Percentiles rank a stretch among this genome's conserved stretches.
These are phyloP conservation scores for Aureoboletus auriporus DNA, from an alignment of 768 basidiomycete genomes.

Conservation along the genomic window DNA sequence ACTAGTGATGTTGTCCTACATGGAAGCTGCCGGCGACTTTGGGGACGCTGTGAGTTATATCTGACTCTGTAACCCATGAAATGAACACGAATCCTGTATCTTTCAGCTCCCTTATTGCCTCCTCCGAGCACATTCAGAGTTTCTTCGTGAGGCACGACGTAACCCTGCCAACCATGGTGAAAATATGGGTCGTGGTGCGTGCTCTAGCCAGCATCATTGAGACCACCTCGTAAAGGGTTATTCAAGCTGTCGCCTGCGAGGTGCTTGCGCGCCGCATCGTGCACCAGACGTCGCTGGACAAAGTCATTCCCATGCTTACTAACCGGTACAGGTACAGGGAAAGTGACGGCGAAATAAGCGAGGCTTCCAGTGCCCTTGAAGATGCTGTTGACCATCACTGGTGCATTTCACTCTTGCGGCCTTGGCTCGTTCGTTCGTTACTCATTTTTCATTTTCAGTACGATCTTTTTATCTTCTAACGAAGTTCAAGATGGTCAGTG, in stretches of 20 bases:
- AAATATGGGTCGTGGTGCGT: conserved; percentile 71
- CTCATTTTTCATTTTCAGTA: conserved; percentile 35
- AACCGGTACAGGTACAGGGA: conserved; percentile 70
- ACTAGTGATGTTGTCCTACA: conserved; percentile 71
- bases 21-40: conserved; percentile 83
- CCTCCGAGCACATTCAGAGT: conserved; percentile 71
- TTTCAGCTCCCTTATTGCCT: conserved; percentile 77
- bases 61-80: neutral
- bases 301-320: conserved; percentile 68
- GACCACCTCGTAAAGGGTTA: neutral
- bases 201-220: neutral
- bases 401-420: conserved; percentile 34
- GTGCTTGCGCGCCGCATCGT: conserved; percentile 78
- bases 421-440: neutral
- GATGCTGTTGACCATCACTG: conserved; percentile 91
- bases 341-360: conserved; percentile 72
- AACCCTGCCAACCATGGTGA: conserved; percentile 87
- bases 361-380: conserved; percentile 75
- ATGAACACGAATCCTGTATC: neutral
- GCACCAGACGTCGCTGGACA: conserved; percentile 62
- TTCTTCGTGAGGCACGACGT: conserved; percentile 75
- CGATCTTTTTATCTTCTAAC: conserved; percentile 79
- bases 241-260: conserved; percentile 74
- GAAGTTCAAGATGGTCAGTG: conserved; percentile 77
- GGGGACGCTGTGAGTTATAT: conserved; percentile 62